Conservation (phyloP, 371 early-diverging fungal species). For the Mortierella sp. region DNA sequence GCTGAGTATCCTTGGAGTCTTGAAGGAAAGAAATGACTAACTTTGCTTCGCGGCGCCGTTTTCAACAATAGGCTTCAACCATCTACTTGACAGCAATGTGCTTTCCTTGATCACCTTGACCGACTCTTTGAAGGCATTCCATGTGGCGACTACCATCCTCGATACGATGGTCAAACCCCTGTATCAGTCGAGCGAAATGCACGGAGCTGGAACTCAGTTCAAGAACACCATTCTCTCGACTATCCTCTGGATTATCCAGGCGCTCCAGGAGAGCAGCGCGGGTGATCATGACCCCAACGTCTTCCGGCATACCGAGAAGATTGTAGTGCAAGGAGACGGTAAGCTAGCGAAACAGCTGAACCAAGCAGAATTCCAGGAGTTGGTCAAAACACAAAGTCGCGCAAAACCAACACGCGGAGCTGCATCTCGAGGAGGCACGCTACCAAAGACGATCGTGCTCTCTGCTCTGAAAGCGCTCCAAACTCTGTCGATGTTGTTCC, state of each 20-base stretch:
- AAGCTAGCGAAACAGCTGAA: slow-evolving; percentile 36
- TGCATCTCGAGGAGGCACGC: slow-evolving; percentile 42
- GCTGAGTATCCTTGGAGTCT: too few species aligned
- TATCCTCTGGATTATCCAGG: slow-evolving; percentile 52
- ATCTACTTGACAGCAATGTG: slow-evolving; percentile 38
- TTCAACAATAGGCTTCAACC: slow-evolving; percentile 35
- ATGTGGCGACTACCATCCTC: slow-evolving; percentile 51
- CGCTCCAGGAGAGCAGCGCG: slow-evolving; percentile 31
- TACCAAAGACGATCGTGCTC: slow-evolving; percentile 45
- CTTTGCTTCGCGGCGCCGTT: too few species aligned
- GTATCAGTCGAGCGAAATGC: slow-evolving; percentile 26
- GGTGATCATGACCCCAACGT: background rate
- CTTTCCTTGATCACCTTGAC: slow-evolving; percentile 28
- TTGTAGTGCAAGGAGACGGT: slow-evolving; percentile 23
- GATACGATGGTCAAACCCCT: slow-evolving; percentile 49
- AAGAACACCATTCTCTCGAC: slow-evolving; percentile 38
- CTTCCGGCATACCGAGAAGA: background rate
- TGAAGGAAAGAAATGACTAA: background rate
- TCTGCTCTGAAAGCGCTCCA: slow-evolving; percentile 48
- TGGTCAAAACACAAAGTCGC: slow-evolving; percentile 26
- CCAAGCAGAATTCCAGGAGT: slow-evolving; percentile 26
- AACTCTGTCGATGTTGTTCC: slow-evolving; percentile 29
- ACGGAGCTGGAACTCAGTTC: slow-evolving; percentile 29
- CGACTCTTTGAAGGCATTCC: slow-evolving; percentile 48
- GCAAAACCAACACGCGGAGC: slow-evolving; percentile 33